Evolutionary conservation across 2,329 filamentous ascomycete species (phyloP).

Genomic region (Aspergillus sp.): DNA sequence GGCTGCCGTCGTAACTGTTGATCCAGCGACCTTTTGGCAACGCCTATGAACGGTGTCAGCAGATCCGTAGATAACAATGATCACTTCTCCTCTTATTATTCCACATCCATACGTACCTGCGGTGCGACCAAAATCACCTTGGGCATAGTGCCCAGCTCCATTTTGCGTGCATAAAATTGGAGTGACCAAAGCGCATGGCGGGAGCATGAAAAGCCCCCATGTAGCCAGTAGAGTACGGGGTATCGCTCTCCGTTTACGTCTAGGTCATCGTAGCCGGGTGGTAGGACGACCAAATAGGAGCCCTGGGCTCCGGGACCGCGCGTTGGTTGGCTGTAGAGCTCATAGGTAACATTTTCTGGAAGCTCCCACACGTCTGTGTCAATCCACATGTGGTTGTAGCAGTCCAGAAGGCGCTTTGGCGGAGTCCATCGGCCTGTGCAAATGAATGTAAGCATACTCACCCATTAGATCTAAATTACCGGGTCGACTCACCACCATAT

Average conservation of each 20-base stretch:
- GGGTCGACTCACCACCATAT: no score
- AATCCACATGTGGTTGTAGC: conserved; percentile 4
- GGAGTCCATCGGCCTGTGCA: not conserved
- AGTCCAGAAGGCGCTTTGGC: not conserved
- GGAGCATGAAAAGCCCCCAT: not conserved
- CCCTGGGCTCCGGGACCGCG: not conserved
- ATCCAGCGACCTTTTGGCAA: no score
- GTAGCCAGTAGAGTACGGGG: not conserved
- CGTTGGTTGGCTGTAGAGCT: not conserved
- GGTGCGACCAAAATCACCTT: not conserved
- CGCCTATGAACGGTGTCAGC: no score
- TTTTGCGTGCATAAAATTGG: not conserved
- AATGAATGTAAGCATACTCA: no score
- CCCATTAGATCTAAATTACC: no score
- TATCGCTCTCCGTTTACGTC: not conserved
- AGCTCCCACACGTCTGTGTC: not conserved
- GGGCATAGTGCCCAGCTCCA: not conserved
- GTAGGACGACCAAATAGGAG: not conserved
- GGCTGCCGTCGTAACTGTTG: no score
- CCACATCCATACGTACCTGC: no score
- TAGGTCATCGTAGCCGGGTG: not conserved
- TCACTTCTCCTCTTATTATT: no score
- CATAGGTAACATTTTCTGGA: not conserved
- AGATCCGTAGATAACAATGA: no score
- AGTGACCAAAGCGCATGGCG: not conserved